Base-by-base conservation (phyloP, 208 protist species). In the Crithidia bombi region DNA sequence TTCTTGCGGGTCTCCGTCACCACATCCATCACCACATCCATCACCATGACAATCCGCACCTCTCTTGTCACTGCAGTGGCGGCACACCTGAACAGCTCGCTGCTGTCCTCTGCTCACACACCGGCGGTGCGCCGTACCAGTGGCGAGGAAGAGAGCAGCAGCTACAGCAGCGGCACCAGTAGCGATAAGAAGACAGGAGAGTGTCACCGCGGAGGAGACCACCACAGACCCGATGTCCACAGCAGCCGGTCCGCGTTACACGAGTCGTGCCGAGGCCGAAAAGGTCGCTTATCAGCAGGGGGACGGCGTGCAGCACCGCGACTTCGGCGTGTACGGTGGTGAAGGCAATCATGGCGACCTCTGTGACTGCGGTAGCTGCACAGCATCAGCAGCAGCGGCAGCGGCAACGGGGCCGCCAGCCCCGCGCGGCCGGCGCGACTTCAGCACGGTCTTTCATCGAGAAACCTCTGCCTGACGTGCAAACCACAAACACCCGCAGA, bases 371-470 rank as follows among this genome's bases (percentile, higher is more conserved):
- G 5, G 5, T n/a, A n/a, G n/a, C n/a, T n/a, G n/a, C n/a, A n/a
- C 33, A 1, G n/a, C 33, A 17, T n/a, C 33, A 1, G n/a, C 33
- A 17, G 3, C 38, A 0, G 38, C 28, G 15, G 26, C 14, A 15
- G 23, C 17, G 41, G 12, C 3, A 11, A 9, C 1, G 28, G 14
- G 3, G 41, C 5, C 3, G 41, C 12, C 15, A 28, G 7, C 0
- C 41, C 55, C 17, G 9, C 55, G 12, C 23, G 23, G 35, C 6
- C 23, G 6, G 5, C 57, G 41, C 1, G 57, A 64, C 35, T 64
- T 64, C 57, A 38, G 57, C 57, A 51, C 23, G 0, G 57, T 64
- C 7, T 51, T 64, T 25, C 21, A 51, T 38, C 57, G 51, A 38
- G 41, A 64, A 15, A 28, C 51, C 41, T 25, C 43, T 0, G 57